Percentiles rank a stretch among this genome's conserved stretches.
phyloP scores from a whole-genome alignment of 768 basidiomycete genomes.

The Mrakia blollopis region DNA sequence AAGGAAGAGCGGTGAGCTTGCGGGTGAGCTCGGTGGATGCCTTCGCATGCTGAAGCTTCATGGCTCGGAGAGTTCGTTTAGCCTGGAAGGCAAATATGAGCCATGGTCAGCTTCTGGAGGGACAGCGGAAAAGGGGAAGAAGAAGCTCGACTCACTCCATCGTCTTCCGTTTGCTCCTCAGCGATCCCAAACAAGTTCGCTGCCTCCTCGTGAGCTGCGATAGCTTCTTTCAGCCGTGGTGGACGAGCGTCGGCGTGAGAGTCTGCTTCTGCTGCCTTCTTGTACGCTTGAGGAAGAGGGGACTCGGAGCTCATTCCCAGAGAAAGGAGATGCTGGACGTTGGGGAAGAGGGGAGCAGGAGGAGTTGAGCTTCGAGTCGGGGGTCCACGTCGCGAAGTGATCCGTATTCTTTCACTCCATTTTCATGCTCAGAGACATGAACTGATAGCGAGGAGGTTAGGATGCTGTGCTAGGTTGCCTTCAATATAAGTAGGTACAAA shows the following conservation, averaged over 20 bases:
- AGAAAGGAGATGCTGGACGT: not conserved
- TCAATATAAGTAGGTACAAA: too few relatives aligned
- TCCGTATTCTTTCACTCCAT: too few relatives aligned
- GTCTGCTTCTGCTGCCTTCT: conserved; percentile 7
- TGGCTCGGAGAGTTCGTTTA: not conserved
- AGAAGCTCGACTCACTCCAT: conserved; percentile 6
- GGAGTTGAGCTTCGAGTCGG: not conserved
- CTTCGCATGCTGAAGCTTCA: not conserved
- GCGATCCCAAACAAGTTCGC: not conserved
- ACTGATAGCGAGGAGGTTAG: too few relatives aligned
- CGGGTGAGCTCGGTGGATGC: not conserved
- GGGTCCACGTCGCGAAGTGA: too few relatives aligned
- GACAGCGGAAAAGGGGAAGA: not conserved
- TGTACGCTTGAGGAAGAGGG: conserved; percentile 12
- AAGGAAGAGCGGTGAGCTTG: conserved; percentile 7
- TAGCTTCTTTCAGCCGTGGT: conserved; percentile 6
- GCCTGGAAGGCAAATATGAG: not conserved
- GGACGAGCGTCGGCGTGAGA: not conserved
- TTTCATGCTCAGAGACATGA: too few relatives aligned
- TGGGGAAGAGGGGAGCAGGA: not conserved
- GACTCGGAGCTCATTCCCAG: conserved; percentile 1
- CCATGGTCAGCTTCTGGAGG: not conserved
- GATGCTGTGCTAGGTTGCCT: too few relatives aligned
- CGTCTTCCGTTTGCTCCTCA: conserved; percentile 11
- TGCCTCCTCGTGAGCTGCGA: conserved; percentile 1